Evolutionary conservation across 495 filamentous ascomycete genomes (phyloP).

Genomic region (Umbilicaria muhlenbergii): DNA sequence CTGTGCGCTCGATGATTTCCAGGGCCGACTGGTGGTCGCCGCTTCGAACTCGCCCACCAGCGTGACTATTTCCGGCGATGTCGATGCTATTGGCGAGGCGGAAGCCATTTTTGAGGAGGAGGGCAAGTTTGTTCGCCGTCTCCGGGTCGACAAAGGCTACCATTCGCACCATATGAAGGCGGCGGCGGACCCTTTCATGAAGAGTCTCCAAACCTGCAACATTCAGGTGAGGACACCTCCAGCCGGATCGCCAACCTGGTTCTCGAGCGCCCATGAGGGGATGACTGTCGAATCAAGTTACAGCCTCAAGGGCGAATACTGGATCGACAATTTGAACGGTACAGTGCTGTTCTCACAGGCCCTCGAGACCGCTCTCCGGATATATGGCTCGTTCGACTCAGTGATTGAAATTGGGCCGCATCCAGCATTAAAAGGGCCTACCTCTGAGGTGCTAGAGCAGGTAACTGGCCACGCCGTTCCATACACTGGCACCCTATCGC

Average conservation of each 20-base stretch:
- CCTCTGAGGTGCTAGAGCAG: constrained; percentile 24
- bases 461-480: constrained; percentile 11
- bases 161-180: constrained; percentile 27
- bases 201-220: too few relatives aligned
- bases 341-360: constrained; percentile 36
- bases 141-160: constrained; percentile 28
- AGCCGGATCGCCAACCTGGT: too few relatives aligned
- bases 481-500: constrained; percentile 25
- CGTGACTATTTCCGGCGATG: constrained; percentile 24
- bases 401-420: constrained; percentile 43
- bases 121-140: constrained; percentile 21
- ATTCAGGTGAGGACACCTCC: too few relatives aligned
- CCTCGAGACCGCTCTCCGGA: constrained; percentile 17
- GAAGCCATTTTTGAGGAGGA: constrained; percentile 24
- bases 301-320: too few relatives aligned
- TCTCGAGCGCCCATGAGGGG: constrained; percentile 4
- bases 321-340: constrained; percentile 41
- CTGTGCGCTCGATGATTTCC: constrained; percentile 8
- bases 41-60: constrained; percentile 18
- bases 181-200: too few relatives aligned
- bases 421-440: constrained; percentile 34
- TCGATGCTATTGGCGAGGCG: constrained; percentile 15
- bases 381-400: constrained; percentile 20
- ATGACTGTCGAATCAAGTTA: too few relatives aligned
- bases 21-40: constrained; percentile 12